A percentile compares a stretch with the other conserved stretches of the same genome.
Conservation (phyloP, 2,329 filamentous ascomycete genomes). For the Diaporthe sp. region DNA sequence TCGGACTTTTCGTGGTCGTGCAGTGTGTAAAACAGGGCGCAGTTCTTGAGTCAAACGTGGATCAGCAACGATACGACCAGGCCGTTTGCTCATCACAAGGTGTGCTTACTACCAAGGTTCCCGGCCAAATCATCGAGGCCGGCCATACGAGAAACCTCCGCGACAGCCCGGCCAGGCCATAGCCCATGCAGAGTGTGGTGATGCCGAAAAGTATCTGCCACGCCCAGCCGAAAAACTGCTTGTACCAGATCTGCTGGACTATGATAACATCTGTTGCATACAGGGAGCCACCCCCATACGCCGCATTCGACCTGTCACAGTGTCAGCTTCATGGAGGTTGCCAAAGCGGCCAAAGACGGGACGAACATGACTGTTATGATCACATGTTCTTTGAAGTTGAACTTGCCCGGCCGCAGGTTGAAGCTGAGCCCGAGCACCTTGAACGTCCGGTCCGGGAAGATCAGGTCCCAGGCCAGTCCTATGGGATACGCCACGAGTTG, state of each 20-base stretch:
- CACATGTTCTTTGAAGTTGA: conserved; percentile 75
- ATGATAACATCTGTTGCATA: conserved; percentile 68
- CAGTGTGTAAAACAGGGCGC: conserved; percentile 64
- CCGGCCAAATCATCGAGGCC: conserved; percentile 72
- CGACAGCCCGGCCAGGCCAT: conserved; percentile 72
- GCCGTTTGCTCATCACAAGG: not conserved
- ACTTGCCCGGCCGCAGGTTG: conserved; percentile 69
- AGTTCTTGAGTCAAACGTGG: conserved; percentile 50
- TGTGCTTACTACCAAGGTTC: conserved; percentile 62
- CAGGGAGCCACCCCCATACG: conserved; percentile 70
- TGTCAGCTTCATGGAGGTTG: conserved; percentile 40
- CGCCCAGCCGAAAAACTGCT: conserved; percentile 60
- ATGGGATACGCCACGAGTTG: conserved; percentile 74
- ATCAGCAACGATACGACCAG: not conserved
- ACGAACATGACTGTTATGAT: conserved; percentile 73
- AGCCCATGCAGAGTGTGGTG: conserved; percentile 74
- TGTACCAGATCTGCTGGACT: conserved; percentile 69
- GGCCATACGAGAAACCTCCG: conserved; percentile 73
- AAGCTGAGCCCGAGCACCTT: conserved; percentile 67
- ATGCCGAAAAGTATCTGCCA: conserved; percentile 70
- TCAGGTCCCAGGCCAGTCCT: conserved; percentile 66
- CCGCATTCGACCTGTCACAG: conserved; percentile 56
- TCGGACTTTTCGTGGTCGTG: conserved; percentile 62
- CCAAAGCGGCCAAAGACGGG: not conserved
- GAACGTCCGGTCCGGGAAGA: conserved; percentile 67